Evolutionary conservation across 306 rosid species (phyloP).

Genomic region (Sicyos baderoa): DNA sequence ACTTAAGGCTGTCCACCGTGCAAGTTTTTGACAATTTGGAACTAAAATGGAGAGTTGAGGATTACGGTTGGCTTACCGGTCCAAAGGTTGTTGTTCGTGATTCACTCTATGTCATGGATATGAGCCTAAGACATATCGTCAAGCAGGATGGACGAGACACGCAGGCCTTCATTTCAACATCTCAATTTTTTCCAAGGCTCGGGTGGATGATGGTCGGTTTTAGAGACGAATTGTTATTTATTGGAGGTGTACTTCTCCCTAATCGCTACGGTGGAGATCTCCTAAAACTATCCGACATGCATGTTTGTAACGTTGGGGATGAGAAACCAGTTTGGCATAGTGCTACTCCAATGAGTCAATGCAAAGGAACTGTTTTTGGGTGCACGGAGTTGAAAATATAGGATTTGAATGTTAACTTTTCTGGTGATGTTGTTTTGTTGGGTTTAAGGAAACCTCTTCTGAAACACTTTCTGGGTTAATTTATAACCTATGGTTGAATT

Average conservation of each 20-base stretch:
- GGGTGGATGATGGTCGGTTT: slow-evolving; percentile 77
- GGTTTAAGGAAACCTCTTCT: background rate
- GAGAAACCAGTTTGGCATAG: slow-evolving; percentile 72
- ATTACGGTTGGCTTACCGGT: slow-evolving; percentile 65
- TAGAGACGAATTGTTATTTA: slow-evolving; percentile 55
- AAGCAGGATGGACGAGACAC: slow-evolving; percentile 50
- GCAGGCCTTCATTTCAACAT: slow-evolving; percentile 42
- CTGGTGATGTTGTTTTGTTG: no score
- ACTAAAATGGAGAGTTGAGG: slow-evolving; percentile 65
- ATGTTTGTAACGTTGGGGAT: slow-evolving; percentile 48
- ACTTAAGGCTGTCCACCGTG: slow-evolving; percentile 66
- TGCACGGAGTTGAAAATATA: slow-evolving; percentile 75
- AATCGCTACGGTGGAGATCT: slow-evolving; percentile 34
- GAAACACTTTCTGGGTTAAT: slow-evolving; percentile 23
- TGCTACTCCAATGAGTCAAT: slow-evolving; percentile 72
- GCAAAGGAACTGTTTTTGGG: slow-evolving; percentile 81
- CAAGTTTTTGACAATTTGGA: slow-evolving; percentile 60
- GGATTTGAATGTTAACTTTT: slow-evolving; percentile 9
- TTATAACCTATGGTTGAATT: no score
- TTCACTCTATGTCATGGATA: slow-evolving; percentile 70
- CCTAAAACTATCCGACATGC: slow-evolving; percentile 60
- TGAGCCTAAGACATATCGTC: slow-evolving; percentile 58
- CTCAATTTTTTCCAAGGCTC: slow-evolving; percentile 61
- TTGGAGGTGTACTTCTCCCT: slow-evolving; percentile 78
- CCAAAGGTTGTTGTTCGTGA: slow-evolving; percentile 66